Evolutionary conservation across 2,329 filamentous ascomycete genomes (phyloP).

Genomic region (Claviceps sp.): DNA sequence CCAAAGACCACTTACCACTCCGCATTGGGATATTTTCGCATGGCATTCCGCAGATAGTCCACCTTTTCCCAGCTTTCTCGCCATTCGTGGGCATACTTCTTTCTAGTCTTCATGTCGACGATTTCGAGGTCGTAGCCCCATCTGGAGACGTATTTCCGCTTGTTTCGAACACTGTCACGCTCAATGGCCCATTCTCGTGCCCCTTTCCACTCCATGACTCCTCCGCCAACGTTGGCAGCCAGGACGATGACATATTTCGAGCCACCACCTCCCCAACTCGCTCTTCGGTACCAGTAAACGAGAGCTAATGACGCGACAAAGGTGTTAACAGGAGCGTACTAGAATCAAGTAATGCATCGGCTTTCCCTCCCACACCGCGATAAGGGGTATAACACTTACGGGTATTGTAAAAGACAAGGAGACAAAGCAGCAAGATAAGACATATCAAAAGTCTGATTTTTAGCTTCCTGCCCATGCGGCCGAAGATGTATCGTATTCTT

Average conservation of each 20-base stretch:
- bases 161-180: conserved; percentile 89
- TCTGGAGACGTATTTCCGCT: conserved; percentile 69
- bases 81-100: conserved; percentile 97
- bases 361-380: neutral
- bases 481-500: conserved; percentile 31
- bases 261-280: conserved; percentile 64
- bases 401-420: conserved; percentile 56
- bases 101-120: conserved; percentile 97
- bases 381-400: conserved; percentile 38
- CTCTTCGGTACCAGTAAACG: conserved; percentile 54
- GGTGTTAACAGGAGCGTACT: neutral
- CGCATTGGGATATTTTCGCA: conserved; percentile 88
- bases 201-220: conserved; percentile 99
- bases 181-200: conserved; percentile 97
- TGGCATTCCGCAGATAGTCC: conserved; percentile 74
- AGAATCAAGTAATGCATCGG: neutral
- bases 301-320: conserved; percentile 26
- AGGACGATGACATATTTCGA: conserved; percentile 89
- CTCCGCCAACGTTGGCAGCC: conserved; percentile 85
- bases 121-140: conserved; percentile 97
- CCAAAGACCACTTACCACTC: conserved; percentile 59
- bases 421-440: conserved; percentile 44
- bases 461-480: conserved; percentile 48
- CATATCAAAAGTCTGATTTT: conserved; percentile 49
- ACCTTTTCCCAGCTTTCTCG: conserved; percentile 99